These are phyloP conservation scores for Lipomyces chichibuensis DNA, from an alignment of 805 yeast species.

Conservation along the genomic window DNA sequence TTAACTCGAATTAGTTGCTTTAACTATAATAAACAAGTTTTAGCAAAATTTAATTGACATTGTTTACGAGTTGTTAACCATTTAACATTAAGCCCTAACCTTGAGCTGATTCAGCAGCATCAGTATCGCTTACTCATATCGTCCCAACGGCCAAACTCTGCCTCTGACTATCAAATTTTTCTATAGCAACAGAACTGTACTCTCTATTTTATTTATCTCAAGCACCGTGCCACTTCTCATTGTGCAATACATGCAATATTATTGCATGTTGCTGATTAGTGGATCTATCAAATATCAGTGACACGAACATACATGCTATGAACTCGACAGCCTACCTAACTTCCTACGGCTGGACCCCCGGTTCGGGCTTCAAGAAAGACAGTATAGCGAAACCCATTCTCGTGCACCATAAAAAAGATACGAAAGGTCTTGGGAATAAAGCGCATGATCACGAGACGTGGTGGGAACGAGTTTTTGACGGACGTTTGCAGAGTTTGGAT, in stretches of 20 bases:
- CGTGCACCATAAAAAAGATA: conserved; percentile 87
- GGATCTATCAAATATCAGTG: neutral
- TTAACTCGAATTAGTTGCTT: no score
- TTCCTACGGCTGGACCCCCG: conserved; percentile 90
- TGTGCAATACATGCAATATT: neutral
- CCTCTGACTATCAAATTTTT: neutral
- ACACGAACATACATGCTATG: conserved; percentile 50
- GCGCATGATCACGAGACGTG: conserved; percentile 80
- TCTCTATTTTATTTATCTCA: neutral
- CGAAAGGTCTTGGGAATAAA: conserved; percentile 83
- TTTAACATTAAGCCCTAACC: neutral
- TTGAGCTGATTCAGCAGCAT: neutral
- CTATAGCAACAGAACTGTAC: neutral
- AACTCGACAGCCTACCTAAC: conserved; percentile 72
- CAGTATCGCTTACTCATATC: neutral
- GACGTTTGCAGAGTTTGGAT: conserved; percentile 79
- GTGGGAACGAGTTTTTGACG: conserved; percentile 98
- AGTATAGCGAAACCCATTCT: conserved; percentile 83
- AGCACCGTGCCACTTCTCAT: neutral
- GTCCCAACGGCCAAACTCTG: neutral
- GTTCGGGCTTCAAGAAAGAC: conserved; percentile 78
- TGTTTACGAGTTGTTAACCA: no score
- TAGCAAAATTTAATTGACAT: no score
- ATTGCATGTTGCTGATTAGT: neutral
- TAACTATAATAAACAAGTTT: no score